phyloP scores from a whole-genome alignment of 1,139 yeast genomes.

The Sugiyamaella xylanicola region DNA sequence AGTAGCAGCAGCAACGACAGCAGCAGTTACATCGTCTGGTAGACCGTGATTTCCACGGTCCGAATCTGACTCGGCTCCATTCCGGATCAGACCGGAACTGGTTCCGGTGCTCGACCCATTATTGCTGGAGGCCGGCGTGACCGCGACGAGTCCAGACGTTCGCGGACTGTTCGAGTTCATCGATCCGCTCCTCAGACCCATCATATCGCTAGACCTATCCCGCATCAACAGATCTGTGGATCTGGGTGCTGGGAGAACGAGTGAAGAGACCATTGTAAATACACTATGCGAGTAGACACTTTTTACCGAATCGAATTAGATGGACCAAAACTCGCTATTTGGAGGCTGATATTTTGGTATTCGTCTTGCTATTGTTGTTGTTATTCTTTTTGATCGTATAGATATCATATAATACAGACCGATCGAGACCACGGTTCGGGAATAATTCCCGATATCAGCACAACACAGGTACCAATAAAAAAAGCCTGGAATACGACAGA shows the following conservation, averaged over 20 bases:
- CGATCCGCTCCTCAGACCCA: constrained; percentile 1
- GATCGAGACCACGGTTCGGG: too few species aligned
- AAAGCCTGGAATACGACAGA: too few species aligned
- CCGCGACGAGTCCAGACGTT: neutral
- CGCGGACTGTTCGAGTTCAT: constrained; percentile 6
- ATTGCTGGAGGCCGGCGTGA: neutral
- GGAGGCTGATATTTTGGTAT: too few species aligned
- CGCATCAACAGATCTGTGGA: constrained; percentile 11
- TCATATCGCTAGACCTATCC: constrained; percentile 4
- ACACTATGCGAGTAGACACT: neutral
- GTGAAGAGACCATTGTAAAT: constrained; percentile 12
- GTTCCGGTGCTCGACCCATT: neutral
- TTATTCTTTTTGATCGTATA: too few species aligned
- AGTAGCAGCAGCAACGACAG: neutral
- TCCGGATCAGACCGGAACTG: neutral
- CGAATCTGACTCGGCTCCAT: neutral
- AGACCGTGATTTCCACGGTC: neutral
- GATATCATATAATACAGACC: too few species aligned
- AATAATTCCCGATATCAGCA: too few species aligned
- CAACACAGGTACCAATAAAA: too few species aligned
- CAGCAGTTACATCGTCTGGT: neutral
- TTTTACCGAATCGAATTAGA: too few species aligned
- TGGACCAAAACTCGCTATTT: too few species aligned
- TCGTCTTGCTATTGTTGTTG: too few species aligned
- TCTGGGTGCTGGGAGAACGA: constrained; percentile 12